Conservation (phyloP, 371 early-diverging fungal species). For the Lichtheimia hyalospora region DNA sequence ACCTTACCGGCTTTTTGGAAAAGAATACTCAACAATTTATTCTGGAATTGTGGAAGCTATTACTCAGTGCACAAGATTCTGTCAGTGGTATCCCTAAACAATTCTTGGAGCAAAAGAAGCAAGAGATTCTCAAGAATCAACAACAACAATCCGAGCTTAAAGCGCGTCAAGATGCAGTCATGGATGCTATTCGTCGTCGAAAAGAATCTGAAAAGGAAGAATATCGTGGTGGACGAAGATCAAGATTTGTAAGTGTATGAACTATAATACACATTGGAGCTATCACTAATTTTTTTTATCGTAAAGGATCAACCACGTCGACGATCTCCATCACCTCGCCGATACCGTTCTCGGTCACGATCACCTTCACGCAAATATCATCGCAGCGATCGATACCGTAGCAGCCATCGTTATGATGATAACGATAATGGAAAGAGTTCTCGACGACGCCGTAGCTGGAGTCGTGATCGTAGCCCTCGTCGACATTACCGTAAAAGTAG, state of each 20-base stretch:
- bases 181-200: conserved; percentile 43
- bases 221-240: conserved; percentile 8
- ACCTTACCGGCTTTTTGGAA: conserved; percentile 94
- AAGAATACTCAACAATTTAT: conserved; percentile 80
- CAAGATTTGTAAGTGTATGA: conserved; percentile 22
- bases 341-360: conserved; percentile 23
- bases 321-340: conserved; percentile 8
- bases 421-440: background rate
- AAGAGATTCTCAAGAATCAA: conserved; percentile 64
- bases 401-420: conserved; percentile 6
- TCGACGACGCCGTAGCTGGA: conserved; percentile 8
- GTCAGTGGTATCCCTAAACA: conserved; percentile 84
- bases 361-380: conserved; percentile 22
- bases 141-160: conserved; percentile 21
- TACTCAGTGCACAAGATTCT: conserved; percentile 86
- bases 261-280: no score
- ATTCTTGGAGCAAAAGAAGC: conserved; percentile 85
- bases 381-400: background rate
- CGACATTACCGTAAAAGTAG: conserved; percentile 6
- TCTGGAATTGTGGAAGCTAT: conserved; percentile 84
- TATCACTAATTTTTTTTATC: no score
- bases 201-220: conserved; percentile 19
- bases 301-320: background rate
- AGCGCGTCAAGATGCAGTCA: conserved; percentile 33
- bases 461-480: background rate